Evolutionary conservation across 2,329 filamentous ascomycete genomes (phyloP), one percentile per base, ranked within the genome.

Genomic region (Malbranchea zuffiana): DNA sequence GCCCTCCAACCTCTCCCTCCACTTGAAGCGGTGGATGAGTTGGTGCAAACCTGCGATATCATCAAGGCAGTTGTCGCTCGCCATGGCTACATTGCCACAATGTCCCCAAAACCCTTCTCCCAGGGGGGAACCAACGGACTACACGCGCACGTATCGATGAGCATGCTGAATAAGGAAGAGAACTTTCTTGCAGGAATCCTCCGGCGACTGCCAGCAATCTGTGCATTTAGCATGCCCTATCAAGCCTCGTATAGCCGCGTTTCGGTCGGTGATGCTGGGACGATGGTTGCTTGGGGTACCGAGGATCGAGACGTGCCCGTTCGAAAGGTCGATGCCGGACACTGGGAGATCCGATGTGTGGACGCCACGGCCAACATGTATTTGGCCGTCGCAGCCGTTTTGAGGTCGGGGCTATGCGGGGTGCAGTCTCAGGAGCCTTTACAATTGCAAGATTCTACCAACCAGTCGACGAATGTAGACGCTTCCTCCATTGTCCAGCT

Each of bases 311-410:
- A 35, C 2, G 34, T 36, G 2, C 45, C 48, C 2, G 32, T 51
- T 6, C 41, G 49, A 3, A 45, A 49, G 38, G 38, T 51, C 30
- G 35, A 35, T n/a, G 3, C 41, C 3, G 37, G 48, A 5, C 47
- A 44, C 23, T 51, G 48, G 49, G 49, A 50, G 27, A 19, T 50
- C 3, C 37, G 48, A 19, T 44, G 37, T 12, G 34, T 47, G 5
- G 49, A 51, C 31, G 43, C 46, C 8, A 47, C 42, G 12, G 40
- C 47, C 3, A 51, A 51, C 27, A 50, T 51, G 46, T 51, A 50
- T 32, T n/a, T 44, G 2, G 35, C 46, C 1, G 20, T 51, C 8
- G 43, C 47, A 1, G 37, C 42, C 12, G 20, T 38, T 6, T 23
- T 38, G 7, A 38, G 35, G 7, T 19, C 35, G 15, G 35, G 35